phyloP scores from a whole-genome alignment of 2,329 filamentous ascomycete genomes.

The Colletotrichum melonis region DNA sequence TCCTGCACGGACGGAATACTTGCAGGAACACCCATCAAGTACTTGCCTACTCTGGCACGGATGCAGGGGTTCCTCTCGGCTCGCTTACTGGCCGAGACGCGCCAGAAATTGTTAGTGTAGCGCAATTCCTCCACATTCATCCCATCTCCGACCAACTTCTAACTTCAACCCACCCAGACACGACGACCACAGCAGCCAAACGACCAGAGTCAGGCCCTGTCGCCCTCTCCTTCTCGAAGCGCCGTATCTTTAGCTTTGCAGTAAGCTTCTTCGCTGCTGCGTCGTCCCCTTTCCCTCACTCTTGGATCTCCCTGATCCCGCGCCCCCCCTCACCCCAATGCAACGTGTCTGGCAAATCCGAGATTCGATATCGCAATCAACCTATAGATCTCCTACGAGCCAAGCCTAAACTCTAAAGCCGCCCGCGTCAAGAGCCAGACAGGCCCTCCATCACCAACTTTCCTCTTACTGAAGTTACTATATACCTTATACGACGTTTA shows the following conservation, averaged over 20 bases:
- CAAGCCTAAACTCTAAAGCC: constrained; percentile 13
- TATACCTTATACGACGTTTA: background rate
- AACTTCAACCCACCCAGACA: constrained; percentile 10
- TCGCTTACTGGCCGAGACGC: constrained; percentile 35
- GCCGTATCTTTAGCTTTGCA: constrained; percentile 1
- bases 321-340: background rate
- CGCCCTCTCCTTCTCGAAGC: constrained; percentile 28
- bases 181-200: background rate
- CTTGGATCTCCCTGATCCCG: constrained; percentile 10
- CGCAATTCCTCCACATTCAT: constrained; percentile 32
- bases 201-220: background rate
- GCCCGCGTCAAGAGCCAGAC: background rate
- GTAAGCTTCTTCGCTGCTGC: constrained; percentile 18
- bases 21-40: background rate
- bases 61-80: constrained; percentile 28
- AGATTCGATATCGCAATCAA: constrained; percentile 10
- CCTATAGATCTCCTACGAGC: constrained; percentile 19
- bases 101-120: constrained; percentile 33
- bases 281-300: background rate
- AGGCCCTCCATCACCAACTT: background rate
- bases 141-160: constrained; percentile 31
- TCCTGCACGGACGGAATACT: background rate
- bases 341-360: constrained; percentile 22
- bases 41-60: constrained; percentile 16
- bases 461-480: background rate